phyloP scores from a whole-genome alignment of 495 filamentous ascomycete species.

The Apiosordaria backusii region DNA sequence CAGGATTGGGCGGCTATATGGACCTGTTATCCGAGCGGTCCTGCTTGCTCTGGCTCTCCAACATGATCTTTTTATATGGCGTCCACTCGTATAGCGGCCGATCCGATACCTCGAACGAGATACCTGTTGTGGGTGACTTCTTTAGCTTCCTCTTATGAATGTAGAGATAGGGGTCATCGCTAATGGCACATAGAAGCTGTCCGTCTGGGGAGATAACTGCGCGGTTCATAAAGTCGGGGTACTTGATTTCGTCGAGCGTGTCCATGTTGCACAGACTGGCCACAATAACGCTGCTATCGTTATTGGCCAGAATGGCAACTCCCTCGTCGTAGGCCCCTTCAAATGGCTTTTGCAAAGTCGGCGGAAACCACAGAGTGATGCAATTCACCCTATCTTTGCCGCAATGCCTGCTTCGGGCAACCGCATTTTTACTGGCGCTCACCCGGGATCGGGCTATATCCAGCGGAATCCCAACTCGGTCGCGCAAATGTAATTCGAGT shows the following conservation, averaged over 20 bases:
- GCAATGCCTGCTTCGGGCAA: constrained; percentile 39
- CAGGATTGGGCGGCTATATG: not conserved
- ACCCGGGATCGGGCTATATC: constrained; percentile 26
- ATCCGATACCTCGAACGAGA: constrained; percentile 10
- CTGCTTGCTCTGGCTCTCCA: constrained; percentile 46
- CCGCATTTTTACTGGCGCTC: constrained; percentile 36
- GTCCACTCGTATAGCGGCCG: constrained; percentile 39
- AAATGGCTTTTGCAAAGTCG: constrained; percentile 16
- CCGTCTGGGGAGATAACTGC: constrained; percentile 89
- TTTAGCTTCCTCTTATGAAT: constrained; percentile 56
- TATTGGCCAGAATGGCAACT: constrained; percentile 62
- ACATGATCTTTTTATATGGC: constrained; percentile 39
- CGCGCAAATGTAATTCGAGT: constrained; percentile 51
- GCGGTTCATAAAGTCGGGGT: constrained; percentile 84
- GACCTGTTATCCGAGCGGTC: constrained; percentile 43
- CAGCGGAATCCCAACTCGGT: constrained; percentile 36
- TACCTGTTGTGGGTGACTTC: not conserved
- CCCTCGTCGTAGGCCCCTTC: constrained; percentile 41
- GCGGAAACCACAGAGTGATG: constrained; percentile 53
- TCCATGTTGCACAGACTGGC: constrained; percentile 57
- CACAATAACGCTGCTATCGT: constrained; percentile 80
- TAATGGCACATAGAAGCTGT: constrained; percentile 72
- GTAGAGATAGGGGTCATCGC: constrained; percentile 79
- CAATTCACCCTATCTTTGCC: constrained; percentile 53
- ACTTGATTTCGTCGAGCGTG: constrained; percentile 62